Percentiles rank a stretch among this genome's conserved stretches.
These are phyloP conservation scores for Cyclotella sp. DNA, from an alignment of 108 stramenopile species.

Conservation along the genomic window DNA sequence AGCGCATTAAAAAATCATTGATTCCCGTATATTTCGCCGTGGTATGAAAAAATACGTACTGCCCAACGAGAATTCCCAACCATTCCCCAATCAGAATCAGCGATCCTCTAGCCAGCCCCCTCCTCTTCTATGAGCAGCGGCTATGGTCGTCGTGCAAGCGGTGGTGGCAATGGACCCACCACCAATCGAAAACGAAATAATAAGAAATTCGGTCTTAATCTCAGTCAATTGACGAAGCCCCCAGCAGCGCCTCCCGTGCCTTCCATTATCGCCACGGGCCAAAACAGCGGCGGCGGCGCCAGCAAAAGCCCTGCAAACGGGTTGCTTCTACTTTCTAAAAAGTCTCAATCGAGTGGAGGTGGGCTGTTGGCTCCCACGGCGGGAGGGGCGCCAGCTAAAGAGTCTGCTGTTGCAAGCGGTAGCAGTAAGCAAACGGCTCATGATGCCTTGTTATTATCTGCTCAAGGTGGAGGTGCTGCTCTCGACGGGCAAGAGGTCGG, in stretches of 20 bases:
- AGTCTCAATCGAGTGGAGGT: conserved; percentile 47
- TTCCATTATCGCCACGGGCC: conserved; percentile 21
- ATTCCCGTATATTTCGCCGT: no score
- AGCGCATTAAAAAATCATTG: no score
- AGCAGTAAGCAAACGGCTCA: conserved; percentile 50
- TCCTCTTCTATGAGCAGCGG: conserved; percentile 38
- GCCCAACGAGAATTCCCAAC: no score
- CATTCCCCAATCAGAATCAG: neutral
- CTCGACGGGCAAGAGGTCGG: neutral
- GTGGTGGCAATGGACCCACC: conserved; percentile 24
- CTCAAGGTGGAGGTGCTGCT: conserved; percentile 28
- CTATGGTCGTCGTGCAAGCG: conserved; percentile 19
- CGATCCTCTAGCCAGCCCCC: neutral
- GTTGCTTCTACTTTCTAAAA: conserved; percentile 78
- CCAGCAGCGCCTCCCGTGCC: conserved; percentile 66
- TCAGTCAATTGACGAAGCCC: conserved; percentile 78
- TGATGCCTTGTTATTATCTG: conserved; percentile 37
- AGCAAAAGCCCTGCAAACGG: conserved; percentile 60
- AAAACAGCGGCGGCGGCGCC: conserved; percentile 23
- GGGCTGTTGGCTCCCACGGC: conserved; percentile 38
- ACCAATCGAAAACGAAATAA: conserved; percentile 31
- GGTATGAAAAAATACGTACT: no score
- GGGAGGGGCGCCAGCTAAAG: conserved; percentile 43
- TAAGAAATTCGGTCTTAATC: conserved; percentile 89
- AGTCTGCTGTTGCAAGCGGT: conserved; percentile 6